Evolutionary conservation across 306 rosid genomes (phyloP).

Genomic region (Citrullus amarus): DNA sequence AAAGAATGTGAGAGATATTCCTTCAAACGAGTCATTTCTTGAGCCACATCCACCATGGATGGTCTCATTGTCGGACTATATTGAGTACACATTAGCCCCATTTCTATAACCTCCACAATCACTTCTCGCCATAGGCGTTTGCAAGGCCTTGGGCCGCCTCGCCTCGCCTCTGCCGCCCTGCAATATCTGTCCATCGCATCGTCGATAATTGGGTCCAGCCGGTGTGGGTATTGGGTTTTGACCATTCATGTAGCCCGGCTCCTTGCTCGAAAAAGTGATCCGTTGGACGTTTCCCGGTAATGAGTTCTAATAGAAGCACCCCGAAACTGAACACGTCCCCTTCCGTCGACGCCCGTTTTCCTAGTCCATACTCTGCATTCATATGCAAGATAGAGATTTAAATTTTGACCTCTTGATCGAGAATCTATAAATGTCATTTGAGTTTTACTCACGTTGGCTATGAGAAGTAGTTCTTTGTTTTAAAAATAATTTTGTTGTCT

Average conservation of each 20-base stretch:
- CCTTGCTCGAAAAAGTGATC: conserved; percentile 55
- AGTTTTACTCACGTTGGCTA: too few species aligned
- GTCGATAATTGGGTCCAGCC: conserved; percentile 44
- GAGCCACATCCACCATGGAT: conserved; percentile 64
- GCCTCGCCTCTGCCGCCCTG: conserved; percentile 10
- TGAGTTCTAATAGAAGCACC: conserved; percentile 57
- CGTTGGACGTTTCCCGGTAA: conserved; percentile 64
- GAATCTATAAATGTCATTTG: too few species aligned
- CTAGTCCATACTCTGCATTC: conserved; percentile 71
- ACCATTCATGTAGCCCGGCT: conserved; percentile 68
- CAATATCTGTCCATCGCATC: conserved; percentile 35
- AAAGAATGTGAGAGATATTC: conserved; percentile 44
- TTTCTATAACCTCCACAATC: conserved; percentile 55
- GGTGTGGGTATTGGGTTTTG: conserved; percentile 46
- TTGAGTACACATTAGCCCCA: conserved; percentile 77
- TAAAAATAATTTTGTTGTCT: too few species aligned
- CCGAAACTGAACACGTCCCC: conserved; percentile 89
- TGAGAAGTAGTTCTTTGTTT: too few species aligned
- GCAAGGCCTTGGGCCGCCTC: conserved; percentile 2
- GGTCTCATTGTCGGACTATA: conserved; percentile 63
- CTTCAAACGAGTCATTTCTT: conserved; percentile 60
- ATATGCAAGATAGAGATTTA: neutral
- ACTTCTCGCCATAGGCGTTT: conserved; percentile 33
- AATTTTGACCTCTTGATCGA: too few species aligned
- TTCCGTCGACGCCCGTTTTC: conserved; percentile 51